phyloP scores from a whole-genome alignment of 257 asterid genomes.

The Salvia hispanica region DNA sequence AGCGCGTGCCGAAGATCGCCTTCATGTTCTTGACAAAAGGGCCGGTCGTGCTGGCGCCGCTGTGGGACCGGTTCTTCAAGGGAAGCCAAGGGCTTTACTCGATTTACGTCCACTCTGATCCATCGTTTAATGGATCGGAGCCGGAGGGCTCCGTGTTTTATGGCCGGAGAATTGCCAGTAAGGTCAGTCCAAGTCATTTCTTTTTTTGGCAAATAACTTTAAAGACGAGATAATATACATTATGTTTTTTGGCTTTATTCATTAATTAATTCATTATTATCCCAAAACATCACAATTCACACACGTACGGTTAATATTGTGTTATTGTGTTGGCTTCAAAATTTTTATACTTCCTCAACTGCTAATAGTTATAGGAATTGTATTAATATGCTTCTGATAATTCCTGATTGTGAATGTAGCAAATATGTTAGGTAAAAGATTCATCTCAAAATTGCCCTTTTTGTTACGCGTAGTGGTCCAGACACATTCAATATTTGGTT shows the following conservation, averaged over 20 bases:
- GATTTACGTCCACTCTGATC: slow-evolving; percentile 67
- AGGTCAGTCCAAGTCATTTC: slow-evolving; percentile 49
- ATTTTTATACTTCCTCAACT: neutral
- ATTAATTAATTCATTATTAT: too few species aligned
- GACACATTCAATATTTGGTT: neutral
- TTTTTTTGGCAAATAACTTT: too few species aligned
- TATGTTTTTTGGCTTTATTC: too few species aligned
- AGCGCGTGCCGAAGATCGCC: slow-evolving; percentile 49
- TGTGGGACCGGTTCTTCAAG: slow-evolving; percentile 67
- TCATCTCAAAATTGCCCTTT: too few species aligned
- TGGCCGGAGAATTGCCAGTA: slow-evolving; percentile 74
- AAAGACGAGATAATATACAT: too few species aligned
- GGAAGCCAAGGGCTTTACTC: slow-evolving; percentile 56
- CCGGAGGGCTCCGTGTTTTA: slow-evolving; percentile 58
- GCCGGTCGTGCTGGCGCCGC: slow-evolving; percentile 54
- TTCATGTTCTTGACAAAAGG: slow-evolving; percentile 70
- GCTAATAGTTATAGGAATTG: neutral
- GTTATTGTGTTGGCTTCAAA: too few species aligned
- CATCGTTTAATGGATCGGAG: slow-evolving; percentile 49
- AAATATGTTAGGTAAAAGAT: neutral
- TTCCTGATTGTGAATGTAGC: neutral
- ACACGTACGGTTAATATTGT: neutral
- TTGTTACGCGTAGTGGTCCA: too few species aligned
- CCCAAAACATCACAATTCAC: too few species aligned
- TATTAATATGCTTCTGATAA: neutral